Base-by-base conservation (phyloP, 495 filamentous ascomycete species). In the Poronia punctata region DNA sequence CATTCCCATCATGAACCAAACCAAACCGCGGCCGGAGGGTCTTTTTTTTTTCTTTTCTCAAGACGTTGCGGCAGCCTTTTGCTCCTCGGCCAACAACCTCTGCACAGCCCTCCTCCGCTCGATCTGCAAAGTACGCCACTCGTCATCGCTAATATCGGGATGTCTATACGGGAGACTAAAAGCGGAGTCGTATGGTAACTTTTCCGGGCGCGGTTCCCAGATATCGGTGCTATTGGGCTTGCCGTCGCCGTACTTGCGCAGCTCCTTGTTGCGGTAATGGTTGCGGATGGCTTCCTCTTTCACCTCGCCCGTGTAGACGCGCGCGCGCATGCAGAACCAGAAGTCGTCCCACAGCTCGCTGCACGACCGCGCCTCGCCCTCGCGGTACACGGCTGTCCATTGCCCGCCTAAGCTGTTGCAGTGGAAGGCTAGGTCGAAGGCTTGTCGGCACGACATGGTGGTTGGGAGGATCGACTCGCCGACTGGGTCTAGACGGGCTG, bases 391-490 rank as follows among this genome's bases (percentile, higher is more conserved):
- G 46, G 66, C 56, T 34, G 64, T 68, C 66, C 89, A 92, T 57
- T 95, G 87, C 0, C 89, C 85, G 17, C 88, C 92, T 3, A 93
- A 72, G 0, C 86, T 89, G 54, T 92, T 84, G 74, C 92, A 98
- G 76, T 95, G 86, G 75, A 85, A 97, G 36, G 93, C 88, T 36
- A 76, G 72, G 70, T 98, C 92, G 72, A 98, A 98, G 55, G 86
- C 82, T 35, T 78, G 65, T 40, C 86, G 79, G 71, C 92, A 98
- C 57, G 84, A 90, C 79, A 96, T 88, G 45, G 66, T 80, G 27
- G 76, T 79, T 1, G 86, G 81, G 47, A 89, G 84, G 40, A 83
- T 70, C 44, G 80, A 74, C 24, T 81, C 75, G 56, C 59, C 66
- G 52, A 63, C 56, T 54, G 48, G 65, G 59, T 44, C 53, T 32